Conservation (phyloP, 148 eudicot species). For the Dianthus caryophyllus region DNA sequence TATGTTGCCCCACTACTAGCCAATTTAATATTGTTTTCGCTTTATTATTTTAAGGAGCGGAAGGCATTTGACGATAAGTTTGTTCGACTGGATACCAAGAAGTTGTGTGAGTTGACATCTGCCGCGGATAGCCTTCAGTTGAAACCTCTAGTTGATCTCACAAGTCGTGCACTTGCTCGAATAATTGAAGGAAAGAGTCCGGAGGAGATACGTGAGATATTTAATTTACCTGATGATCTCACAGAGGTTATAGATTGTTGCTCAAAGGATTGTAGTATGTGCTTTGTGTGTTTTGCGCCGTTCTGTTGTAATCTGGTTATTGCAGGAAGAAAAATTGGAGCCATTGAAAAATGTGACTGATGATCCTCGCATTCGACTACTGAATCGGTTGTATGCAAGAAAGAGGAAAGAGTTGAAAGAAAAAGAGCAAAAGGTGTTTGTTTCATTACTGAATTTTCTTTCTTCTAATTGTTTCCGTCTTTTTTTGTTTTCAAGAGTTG, state of each 20-base stretch:
- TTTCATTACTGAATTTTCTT: neutral
- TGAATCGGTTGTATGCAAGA: slow-evolving; percentile 80
- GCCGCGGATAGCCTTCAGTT: slow-evolving; percentile 80
- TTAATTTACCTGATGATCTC: slow-evolving; percentile 78
- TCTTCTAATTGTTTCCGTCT: neutral
- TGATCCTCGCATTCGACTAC: slow-evolving; percentile 77
- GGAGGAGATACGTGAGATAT: slow-evolving; percentile 74
- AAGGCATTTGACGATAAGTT: slow-evolving; percentile 71
- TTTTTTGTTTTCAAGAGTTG: neutral
- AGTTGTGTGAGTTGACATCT: slow-evolving; percentile 61
- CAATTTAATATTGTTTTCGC: neutral
- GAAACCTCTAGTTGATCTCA: slow-evolving; percentile 76
- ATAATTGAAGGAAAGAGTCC: slow-evolving; percentile 79
- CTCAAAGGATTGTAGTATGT: slow-evolving; percentile 11
- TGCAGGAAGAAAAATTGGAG: slow-evolving; percentile 87
- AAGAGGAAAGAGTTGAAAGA: slow-evolving; percentile 79
- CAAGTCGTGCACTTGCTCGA: slow-evolving; percentile 73
- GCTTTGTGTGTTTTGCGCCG: neutral
- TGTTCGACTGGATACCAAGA: slow-evolving; percentile 54
- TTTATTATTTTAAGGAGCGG: slow-evolving; percentile 43
- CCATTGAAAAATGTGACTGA: slow-evolving; percentile 71
- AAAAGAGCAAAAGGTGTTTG: slow-evolving; percentile 53
- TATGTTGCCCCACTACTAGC: neutral
- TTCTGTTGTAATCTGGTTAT: slow-evolving; percentile 21
- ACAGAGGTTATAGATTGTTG: slow-evolving; percentile 51